These are phyloP conservation scores for Linum trigynum DNA, from an alignment of 345 rosid genomes.

Conservation along the genomic window DNA sequence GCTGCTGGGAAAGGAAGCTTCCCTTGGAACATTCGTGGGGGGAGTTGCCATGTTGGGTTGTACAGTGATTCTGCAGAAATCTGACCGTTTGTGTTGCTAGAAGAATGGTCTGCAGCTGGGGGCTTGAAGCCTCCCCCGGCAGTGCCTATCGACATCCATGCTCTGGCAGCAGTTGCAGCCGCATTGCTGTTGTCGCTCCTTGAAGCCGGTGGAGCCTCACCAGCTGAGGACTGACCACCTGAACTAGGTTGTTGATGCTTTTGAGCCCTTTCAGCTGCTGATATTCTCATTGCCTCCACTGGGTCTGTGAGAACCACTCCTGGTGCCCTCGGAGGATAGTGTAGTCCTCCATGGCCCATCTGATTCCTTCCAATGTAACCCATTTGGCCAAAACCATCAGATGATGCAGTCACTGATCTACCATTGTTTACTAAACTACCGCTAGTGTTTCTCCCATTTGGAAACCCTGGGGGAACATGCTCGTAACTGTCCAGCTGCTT, in stretches of 20 bases:
- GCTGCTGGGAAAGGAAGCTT: constrained; percentile 38
- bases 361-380: constrained; percentile 20
- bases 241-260: constrained; percentile 38
- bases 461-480: constrained; percentile 32
- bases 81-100: constrained; percentile 34
- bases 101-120: constrained; percentile 30
- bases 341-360: constrained; percentile 30
- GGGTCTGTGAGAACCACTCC: constrained; percentile 50
- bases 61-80: constrained; percentile 51
- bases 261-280: constrained; percentile 39
- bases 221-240: constrained; percentile 17
- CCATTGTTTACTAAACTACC: constrained; percentile 17
- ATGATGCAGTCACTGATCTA: constrained; percentile 29
- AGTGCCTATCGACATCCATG: constrained; percentile 83
- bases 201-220: constrained; percentile 17
- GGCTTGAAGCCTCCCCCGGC: constrained; percentile 40
- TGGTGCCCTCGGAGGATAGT: constrained; percentile 26
- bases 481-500: constrained; percentile 35
- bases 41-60: constrained; percentile 50
- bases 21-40: constrained; percentile 37
- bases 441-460: constrained; percentile 38
- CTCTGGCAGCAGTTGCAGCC: constrained; percentile 59
- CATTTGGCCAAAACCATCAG: constrained; percentile 20
- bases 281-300: constrained; percentile 49
- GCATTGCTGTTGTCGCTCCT: constrained; percentile 57